These are phyloP conservation scores for Aspergillus transmontanensis DNA, from an alignment of 2,329 filamentous ascomycete genomes.

Conservation along the genomic window DNA sequence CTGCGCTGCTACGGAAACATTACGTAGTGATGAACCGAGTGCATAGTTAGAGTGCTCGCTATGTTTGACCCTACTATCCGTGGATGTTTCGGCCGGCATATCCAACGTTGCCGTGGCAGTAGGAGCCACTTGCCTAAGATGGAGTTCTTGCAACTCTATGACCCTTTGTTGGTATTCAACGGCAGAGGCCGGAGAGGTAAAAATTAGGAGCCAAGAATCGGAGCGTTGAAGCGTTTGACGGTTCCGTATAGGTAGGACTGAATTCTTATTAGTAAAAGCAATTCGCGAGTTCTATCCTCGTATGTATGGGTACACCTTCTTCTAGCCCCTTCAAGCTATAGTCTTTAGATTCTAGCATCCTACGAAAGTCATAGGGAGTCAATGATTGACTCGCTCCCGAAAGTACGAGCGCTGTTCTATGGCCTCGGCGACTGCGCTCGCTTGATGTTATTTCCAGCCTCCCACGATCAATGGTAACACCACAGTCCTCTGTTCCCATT, in stretches of 20 bases:
- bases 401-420: not conserved
- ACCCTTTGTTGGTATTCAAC: not conserved
- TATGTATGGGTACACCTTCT: conserved; percentile 1
- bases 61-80: not conserved
- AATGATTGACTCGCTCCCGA: not conserved
- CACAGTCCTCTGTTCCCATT: conserved; percentile 1
- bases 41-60: not conserved
- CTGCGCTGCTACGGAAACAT: not conserved
- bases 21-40: not conserved
- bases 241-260: not conserved
- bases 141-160: not conserved
- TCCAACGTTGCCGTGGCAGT: not conserved
- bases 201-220: not conserved
- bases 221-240: not conserved
- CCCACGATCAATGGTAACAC: not conserved
- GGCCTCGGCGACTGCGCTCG: conserved; percentile 1
- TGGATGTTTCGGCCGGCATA: not conserved
- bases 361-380: not conserved
- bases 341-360: not conserved
- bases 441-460: conserved; percentile 1
- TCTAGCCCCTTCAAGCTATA: not conserved
- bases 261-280: not conserved
- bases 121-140: not conserved
- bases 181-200: not conserved
- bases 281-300: not conserved